Conservation (phyloP, 2,329 filamentous ascomycete genomes). For the Harringtonia aguacate region DNA sequence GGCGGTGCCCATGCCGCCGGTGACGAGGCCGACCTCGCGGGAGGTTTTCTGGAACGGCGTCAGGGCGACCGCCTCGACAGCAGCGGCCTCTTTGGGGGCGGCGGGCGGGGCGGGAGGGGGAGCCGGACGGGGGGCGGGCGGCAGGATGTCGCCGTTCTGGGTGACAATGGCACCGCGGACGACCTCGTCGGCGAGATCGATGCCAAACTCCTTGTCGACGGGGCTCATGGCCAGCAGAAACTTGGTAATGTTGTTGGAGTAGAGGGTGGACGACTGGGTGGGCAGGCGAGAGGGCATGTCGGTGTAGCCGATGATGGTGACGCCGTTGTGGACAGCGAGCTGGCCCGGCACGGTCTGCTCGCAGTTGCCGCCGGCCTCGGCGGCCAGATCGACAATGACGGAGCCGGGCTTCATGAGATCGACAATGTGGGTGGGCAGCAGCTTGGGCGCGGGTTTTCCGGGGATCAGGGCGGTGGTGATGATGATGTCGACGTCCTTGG, state of each 20-base stretch:
- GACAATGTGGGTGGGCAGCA: conserved; percentile 73
- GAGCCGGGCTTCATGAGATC: conserved; percentile 84
- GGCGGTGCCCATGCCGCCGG: conserved; percentile 65
- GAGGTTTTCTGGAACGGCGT: conserved; percentile 76
- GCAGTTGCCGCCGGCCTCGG: conserved; percentile 82
- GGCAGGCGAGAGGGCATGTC: conserved; percentile 79
- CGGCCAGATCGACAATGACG: conserved; percentile 78
- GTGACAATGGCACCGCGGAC: conserved; percentile 79
- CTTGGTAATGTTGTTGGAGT: conserved; percentile 91
- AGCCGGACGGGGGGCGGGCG: conserved; percentile 60
- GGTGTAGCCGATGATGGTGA: conserved; percentile 82
- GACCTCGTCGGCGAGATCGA: conserved; percentile 76
- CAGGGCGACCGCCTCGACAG: conserved; percentile 50
- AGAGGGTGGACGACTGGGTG: conserved; percentile 80
- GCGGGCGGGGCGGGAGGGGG: conserved; percentile 46
- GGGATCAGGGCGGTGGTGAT: conserved; percentile 90
- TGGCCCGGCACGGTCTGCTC: conserved; percentile 69
- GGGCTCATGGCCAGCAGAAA: conserved; percentile 74
- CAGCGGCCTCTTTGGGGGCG: conserved; percentile 43
- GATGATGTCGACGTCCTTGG: conserved; percentile 80
- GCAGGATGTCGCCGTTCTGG: conserved; percentile 63
- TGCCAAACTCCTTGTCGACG: conserved; percentile 65
- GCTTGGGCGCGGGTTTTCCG: conserved; percentile 68
- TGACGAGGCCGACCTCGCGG: conserved; percentile 63
- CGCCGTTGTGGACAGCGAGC: conserved; percentile 59